Conservation (phyloP, 2,329 filamentous ascomycete species). For the Phialocephala subalpina region DNA sequence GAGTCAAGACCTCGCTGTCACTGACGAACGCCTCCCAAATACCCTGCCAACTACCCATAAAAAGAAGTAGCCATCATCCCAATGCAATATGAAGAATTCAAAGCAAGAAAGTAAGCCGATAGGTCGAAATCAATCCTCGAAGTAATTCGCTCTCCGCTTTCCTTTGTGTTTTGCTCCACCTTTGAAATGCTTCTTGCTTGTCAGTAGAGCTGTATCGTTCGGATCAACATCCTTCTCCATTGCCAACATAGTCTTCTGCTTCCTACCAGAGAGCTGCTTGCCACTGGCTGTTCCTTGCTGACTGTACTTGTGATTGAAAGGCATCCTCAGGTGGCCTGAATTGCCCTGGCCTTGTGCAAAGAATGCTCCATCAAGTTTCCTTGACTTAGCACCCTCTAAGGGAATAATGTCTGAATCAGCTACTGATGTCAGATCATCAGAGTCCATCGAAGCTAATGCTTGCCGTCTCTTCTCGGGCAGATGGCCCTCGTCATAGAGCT, state of each 20-base stretch:
- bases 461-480: conserved; percentile 83
- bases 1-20: background rate
- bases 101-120: background rate
- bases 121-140: conserved; percentile 39
- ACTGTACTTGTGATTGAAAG: conserved; percentile 90
- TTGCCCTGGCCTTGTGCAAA: conserved; percentile 73
- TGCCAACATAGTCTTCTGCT: conserved; percentile 81
- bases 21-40: background rate
- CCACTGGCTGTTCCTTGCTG: conserved; percentile 73
- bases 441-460: conserved; percentile 58
- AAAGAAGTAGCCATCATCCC: background rate
- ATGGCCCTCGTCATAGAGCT: conserved; percentile 85
- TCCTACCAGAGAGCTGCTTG: conserved; percentile 83
- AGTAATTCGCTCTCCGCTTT: conserved; percentile 47
- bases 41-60: background rate
- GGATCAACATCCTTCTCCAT: conserved; percentile 86
- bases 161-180: conserved; percentile 70
- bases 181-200: conserved; percentile 94
- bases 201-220: conserved; percentile 71
- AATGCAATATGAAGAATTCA: background rate
- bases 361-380: conserved; percentile 86
- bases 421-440: conserved; percentile 49
- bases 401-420: conserved; percentile 58
- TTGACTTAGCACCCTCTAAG: conserved; percentile 74
- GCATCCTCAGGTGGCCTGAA: conserved; percentile 74